Evolutionary conservation across 306 rosid species (phyloP).

Genomic region (Pueraria montana): DNA sequence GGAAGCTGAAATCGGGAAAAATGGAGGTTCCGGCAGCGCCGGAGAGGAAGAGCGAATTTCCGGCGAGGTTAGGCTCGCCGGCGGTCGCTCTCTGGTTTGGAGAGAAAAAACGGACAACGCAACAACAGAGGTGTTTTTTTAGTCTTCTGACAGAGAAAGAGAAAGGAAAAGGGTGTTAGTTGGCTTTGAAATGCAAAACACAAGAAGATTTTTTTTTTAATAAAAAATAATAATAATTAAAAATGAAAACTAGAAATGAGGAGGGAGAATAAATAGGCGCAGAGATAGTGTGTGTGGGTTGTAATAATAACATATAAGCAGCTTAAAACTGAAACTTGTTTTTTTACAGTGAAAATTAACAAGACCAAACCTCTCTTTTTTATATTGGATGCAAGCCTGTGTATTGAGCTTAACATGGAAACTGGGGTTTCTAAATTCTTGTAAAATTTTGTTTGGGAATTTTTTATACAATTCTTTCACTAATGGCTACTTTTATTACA

Average conservation of each 20-base stretch:
- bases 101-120: constrained; percentile 49
- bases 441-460: neutral
- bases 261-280: constrained; percentile 55
- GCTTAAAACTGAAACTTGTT: neutral
- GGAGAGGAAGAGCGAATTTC: constrained; percentile 45
- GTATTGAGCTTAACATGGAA: neutral
- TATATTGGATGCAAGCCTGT: neutral
- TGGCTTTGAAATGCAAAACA: constrained; percentile 51
- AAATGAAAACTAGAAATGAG: neutral
- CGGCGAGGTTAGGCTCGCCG: constrained; percentile 77
- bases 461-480: neutral
- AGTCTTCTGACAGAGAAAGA: constrained; percentile 45
- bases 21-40: constrained; percentile 27
- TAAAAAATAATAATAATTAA: neutral
- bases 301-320: constrained; percentile 11
- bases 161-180: constrained; percentile 55
- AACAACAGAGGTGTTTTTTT: constrained; percentile 46
- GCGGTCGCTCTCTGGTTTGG: constrained; percentile 58
- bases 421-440: neutral
- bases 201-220: neutral
- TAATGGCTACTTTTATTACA: neutral
- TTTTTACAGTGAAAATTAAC: neutral
- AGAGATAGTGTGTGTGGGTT: constrained; percentile 12
- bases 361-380: neutral
- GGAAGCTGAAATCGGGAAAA: constrained; percentile 12